Percentiles rank a stretch among this genome's conserved stretches.
Evolutionary conservation across 768 basidiomycete species (phyloP).

Genomic region (Tephrocybe sp.): DNA sequence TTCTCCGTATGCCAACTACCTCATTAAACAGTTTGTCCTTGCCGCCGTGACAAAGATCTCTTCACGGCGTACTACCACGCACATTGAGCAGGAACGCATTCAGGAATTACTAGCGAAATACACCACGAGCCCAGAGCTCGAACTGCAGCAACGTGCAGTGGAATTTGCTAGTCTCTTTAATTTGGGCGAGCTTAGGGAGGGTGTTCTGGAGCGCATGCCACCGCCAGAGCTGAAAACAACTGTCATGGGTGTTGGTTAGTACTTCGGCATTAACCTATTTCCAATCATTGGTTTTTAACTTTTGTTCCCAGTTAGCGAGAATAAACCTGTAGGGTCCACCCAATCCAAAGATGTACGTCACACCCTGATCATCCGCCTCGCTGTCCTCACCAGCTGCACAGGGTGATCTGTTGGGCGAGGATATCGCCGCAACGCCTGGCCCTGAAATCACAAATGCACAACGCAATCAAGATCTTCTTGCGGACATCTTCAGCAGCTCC

Average conservation of each 20-base stretch:
- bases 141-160: constrained; percentile 93
- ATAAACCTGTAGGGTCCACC: constrained; percentile 93
- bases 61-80: constrained; percentile 68
- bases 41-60: constrained; percentile 89
- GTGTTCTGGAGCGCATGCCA: constrained; percentile 98
- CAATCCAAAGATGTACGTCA: constrained; percentile 67
- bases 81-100: constrained; percentile 76
- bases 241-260: constrained; percentile 86
- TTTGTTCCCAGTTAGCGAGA: constrained; percentile 75
- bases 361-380: constrained; percentile 5
- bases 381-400: constrained; percentile 26
- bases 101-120: constrained; percentile 76
- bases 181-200: constrained; percentile 71
- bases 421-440: constrained; percentile 42
- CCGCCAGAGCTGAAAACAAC: constrained; percentile 97
- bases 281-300: not conserved
- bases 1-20: constrained; percentile 92
- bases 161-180: constrained; percentile 90
- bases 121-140: constrained; percentile 87
- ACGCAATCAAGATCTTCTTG: constrained; percentile 84
- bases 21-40: constrained; percentile 90
- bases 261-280: not conserved
- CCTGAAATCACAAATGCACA: constrained; percentile 45
- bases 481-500: constrained; percentile 83
- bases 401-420: constrained; percentile 83